Conservation (phyloP, 345 rosid species). For the Barbarea vulgaris region DNA sequence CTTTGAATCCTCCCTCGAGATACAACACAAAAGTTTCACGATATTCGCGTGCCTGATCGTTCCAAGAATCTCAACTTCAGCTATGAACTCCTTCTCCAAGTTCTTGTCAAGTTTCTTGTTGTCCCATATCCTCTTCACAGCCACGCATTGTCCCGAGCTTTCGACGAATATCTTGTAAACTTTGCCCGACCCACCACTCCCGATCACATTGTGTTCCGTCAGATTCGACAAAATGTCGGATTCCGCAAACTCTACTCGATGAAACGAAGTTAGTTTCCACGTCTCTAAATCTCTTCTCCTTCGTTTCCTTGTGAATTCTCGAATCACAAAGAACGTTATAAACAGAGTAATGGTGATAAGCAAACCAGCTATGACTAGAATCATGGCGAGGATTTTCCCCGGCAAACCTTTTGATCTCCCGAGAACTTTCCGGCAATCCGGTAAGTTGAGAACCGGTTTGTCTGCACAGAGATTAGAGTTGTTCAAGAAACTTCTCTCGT, state of each 20-base stretch:
- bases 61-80: constrained; percentile 81
- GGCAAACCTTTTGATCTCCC: constrained; percentile 43
- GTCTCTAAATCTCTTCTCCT: constrained; percentile 42
- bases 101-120: constrained; percentile 51
- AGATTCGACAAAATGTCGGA: constrained; percentile 60
- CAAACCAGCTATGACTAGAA: constrained; percentile 46
- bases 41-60: constrained; percentile 80
- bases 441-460: constrained; percentile 52
- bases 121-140: constrained; percentile 87
- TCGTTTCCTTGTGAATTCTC: constrained; percentile 53
- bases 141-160: constrained; percentile 56
- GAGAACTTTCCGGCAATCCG: constrained; percentile 48
- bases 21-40: constrained; percentile 82
- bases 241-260: constrained; percentile 64
- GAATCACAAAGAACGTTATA: constrained; percentile 46
- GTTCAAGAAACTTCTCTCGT: constrained; percentile 66
- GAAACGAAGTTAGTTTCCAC: constrained; percentile 90
- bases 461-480: constrained; percentile 67
- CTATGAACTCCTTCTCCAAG: constrained; percentile 70
- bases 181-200: constrained; percentile 93
- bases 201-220: constrained; percentile 74
- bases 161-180: constrained; percentile 59
- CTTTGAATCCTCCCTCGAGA: constrained; percentile 80
- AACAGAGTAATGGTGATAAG: constrained; percentile 40
- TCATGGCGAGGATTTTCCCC: constrained; percentile 50